Evolutionary conservation across 2,329 filamentous ascomycete genomes (phyloP), one percentile per base, ranked within the genome.

Genomic region (Ophiocordyceps sinensis): DNA sequence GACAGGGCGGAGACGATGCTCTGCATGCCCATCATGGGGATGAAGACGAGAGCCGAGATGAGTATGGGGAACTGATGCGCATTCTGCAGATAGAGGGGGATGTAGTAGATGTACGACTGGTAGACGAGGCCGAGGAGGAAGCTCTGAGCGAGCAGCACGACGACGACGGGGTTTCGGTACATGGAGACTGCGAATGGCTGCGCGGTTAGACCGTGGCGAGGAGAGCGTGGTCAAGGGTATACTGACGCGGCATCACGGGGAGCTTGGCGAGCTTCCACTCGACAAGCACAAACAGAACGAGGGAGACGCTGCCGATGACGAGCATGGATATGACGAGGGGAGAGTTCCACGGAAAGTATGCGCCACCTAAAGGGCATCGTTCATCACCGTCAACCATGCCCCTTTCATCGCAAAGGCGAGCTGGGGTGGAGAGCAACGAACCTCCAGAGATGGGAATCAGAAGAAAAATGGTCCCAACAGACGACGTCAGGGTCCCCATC

Each of bases 211-310:
- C 9, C 23, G 5, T n/a, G 23, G 23, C 6, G 23, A 28, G 9
- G 21, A 4, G 30, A 8, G n/a, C n/a, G n/a, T n/a, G n/a, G n/a
- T n/a, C n/a, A n/a, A n/a, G 6, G 29, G 19, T 28, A 14, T 7
- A 42, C 43, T 38, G 36, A 50, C 49, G 35, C 11, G 85, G 85
- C 59, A 91, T 85, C 42, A 91, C 68, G 0, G 85, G 85, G 46
- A 82, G 85, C 30, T 69, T 73, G 26, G 85, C 82, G 23, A 82
- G 51, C 48, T 77, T 78, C 64, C 73, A 77, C 60, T 93, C 84
- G 47, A 79, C 73, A 5, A 85, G 39, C 45, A 79, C 62, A 58
- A 91, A 89, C 14, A 83, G 44, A 4, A 51, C 66, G 39, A 79
- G 65, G 5, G 70, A 67, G 11, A 81, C 42, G 8, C 72, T 53